Evolutionary conservation across 2,329 filamentous ascomycete genomes (phyloP), one percentile per base, ranked within the genome.

Genomic region (Colletotrichum lini): DNA sequence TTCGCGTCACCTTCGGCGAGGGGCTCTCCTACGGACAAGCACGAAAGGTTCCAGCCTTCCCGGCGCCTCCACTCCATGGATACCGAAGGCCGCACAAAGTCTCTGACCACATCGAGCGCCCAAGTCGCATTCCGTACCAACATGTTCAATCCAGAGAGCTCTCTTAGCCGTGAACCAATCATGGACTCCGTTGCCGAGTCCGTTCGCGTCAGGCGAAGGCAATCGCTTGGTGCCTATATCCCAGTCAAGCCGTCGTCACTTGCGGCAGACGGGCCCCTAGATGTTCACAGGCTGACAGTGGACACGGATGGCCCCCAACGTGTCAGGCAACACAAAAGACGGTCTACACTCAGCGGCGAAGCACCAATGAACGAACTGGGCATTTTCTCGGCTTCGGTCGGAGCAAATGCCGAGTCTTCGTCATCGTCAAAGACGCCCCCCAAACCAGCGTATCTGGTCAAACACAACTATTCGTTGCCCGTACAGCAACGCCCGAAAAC

Each of bases 381-480:
- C 13, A 74, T 72, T 16, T 72, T 66, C 42, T 63, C 57, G 15
- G 26, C 56, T 59, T 42, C 70, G 49, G 12, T 35, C 13, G n/a
- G 49, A 21, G 12, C 71, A 18, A 60, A 68, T 15, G 57, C 50
- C 8, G 63, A 69, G 3, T 44, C 70, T 8, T 30, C 61, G 2
- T 65, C 63, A 26, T 73, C 73, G 2, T 49, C 74, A 2, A 69
- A 61, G 57, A 50, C 70, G 9, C 69, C 73, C 4, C 74, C 75
- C 1, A 77, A 77, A 26, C 75, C 76, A 1, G 71, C 76, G n/a
- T 54, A 74, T 30, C 63, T 76, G 12, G 73, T 74, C 6, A 76
- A 75, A 44, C 67, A 70, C 18, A 73, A 73, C n/a, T 74, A 74
- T 23, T 73, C 73, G 26, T 50, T 73, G 44, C 73, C 73, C 4